Evolutionary conservation across 192 early-diverging fungal genomes (phyloP).

Genomic region (Dimargaris xerosporica): DNA sequence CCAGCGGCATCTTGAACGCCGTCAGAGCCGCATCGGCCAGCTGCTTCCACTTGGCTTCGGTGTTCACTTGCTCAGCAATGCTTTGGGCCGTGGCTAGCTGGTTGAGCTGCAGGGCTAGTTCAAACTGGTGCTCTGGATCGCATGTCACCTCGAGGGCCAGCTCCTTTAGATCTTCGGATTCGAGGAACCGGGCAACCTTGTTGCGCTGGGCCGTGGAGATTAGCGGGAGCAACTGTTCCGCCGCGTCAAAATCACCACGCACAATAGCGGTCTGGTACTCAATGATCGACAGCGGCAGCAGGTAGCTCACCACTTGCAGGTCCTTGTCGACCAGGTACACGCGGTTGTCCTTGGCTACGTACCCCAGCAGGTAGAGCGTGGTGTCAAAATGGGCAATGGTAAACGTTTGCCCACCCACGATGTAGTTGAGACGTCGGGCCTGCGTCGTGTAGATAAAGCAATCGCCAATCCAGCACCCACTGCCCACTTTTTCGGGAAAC

Average conservation of each 20-base stretch:
- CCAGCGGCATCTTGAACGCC: conserved; percentile 82
- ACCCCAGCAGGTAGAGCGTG: conserved; percentile 84
- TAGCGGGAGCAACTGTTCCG: conserved; percentile 63
- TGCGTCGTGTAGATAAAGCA: conserved; percentile 96
- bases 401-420: conserved; percentile 80
- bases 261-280: conserved; percentile 98
- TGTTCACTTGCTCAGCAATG: conserved; percentile 73
- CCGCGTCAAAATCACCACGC: conserved; percentile 78
- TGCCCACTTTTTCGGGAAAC: conserved; percentile 79
- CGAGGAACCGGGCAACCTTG: conserved; percentile 88
- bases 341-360: conserved; percentile 84
- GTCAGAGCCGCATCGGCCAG: conserved; percentile 80
- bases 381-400: conserved; percentile 94
- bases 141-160: conserved; percentile 88
- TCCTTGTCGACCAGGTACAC: conserved; percentile 93
- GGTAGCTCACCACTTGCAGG: conserved; percentile 74
- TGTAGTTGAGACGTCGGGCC: conserved; percentile 84
- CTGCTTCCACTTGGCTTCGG: conserved; percentile 84
- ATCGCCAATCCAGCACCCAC: conserved; percentile 96
- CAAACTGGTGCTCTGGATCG: conserved; percentile 91
- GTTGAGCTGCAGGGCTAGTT: conserved; percentile 77
- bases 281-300: conserved; percentile 82
- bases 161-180: conserved; percentile 81
- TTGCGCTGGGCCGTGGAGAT: conserved; percentile 79
- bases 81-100: conserved; percentile 67